Conservation (phyloP, 768 basidiomycete species). For the Exidia glandulosa region DNA sequence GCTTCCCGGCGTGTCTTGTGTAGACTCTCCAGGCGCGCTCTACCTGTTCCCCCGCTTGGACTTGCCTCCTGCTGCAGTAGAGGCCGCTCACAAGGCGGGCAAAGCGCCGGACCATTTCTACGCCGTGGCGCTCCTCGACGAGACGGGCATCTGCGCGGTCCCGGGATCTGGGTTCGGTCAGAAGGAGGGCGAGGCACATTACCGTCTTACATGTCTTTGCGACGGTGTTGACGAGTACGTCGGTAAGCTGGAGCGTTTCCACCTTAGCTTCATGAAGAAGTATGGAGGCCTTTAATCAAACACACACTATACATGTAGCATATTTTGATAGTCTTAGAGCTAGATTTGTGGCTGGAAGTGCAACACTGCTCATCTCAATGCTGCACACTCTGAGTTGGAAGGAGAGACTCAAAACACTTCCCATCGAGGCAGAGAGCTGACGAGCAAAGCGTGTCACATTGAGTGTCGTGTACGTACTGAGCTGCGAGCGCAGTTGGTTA, state of each 20-base stretch:
- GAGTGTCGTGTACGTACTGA: no score
- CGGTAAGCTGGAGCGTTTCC: conserved; percentile 68
- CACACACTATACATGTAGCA: no score
- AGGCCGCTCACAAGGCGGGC: conserved; percentile 57
- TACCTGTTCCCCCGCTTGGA: conserved; percentile 85
- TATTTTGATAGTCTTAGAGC: no score
- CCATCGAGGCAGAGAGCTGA: no score
- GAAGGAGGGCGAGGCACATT: conserved; percentile 80
- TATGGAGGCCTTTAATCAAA: no score
- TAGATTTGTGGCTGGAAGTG: no score
- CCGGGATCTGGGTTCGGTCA: conserved; percentile 95
- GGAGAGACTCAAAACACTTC: no score
- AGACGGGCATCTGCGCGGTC: conserved; percentile 88
- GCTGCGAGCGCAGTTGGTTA: no score
- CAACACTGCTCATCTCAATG: no score
- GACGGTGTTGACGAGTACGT: conserved; percentile 93
- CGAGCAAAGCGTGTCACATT: no score
- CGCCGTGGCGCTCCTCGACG: conserved; percentile 69
- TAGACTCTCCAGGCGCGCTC: conserved; percentile 81
- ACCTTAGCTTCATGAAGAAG: conserved; percentile 45
- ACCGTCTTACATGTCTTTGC: conserved; percentile 87
- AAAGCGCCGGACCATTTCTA: conserved; percentile 88
- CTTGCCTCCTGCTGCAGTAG: conserved; percentile 60
- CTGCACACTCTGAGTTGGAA: no score
- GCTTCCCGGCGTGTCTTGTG: conserved; percentile 83